Base-by-base conservation (phyloP, 345 rosid genomes). In the Stellera chamaejasme region DNA sequence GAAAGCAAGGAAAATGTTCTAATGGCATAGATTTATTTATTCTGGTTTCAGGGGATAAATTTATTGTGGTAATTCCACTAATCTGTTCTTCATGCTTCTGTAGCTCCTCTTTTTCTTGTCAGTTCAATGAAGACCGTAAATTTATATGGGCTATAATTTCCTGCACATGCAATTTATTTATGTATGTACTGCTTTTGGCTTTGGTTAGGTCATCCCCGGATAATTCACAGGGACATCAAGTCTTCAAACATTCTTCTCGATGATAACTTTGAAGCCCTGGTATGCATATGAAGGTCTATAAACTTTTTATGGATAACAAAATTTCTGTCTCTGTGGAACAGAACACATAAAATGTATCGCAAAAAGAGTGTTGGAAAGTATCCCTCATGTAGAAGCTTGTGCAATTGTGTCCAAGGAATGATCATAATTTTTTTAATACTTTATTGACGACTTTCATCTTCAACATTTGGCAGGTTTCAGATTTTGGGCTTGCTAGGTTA, bases 161-260 rank as follows among this genome's bases (percentile, higher is more conserved):
- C 39, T 8, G 5, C 9, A 5, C 39, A 2, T 8, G 9, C 0
- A 32, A 4, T 5, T 32, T 32, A 5, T 32, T 32, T 32, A 32
- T 32, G 4, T 32, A 32, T 32, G 5, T 32, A 32, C 3, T 32
- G 5, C 39, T 32, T 27, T 57, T 54, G 47, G 8, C 13, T 45
- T 43, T 54, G 27, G 51, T 69, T 78, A 93, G 99, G 99, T 56
- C 97, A 87, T 78, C 99, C 99, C 41, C 96, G 99, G 45, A 89
- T 93, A 54, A 89, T 93, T 72, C 97, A 93, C 77, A 78, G 99
- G 69, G 99, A 93, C 72, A 87, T 93, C 48, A 93, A 93, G 80
- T 93, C 99, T 19, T 89, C 97, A 6, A 93, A 93, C 68, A 93
- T 93, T 70, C 92, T 93, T 55, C 78, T 93, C 5, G 97, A 93